These are phyloP conservation scores for Simplicillium aogashimaense DNA, from an alignment of 2,329 filamentous ascomycete species.

Conservation along the genomic window DNA sequence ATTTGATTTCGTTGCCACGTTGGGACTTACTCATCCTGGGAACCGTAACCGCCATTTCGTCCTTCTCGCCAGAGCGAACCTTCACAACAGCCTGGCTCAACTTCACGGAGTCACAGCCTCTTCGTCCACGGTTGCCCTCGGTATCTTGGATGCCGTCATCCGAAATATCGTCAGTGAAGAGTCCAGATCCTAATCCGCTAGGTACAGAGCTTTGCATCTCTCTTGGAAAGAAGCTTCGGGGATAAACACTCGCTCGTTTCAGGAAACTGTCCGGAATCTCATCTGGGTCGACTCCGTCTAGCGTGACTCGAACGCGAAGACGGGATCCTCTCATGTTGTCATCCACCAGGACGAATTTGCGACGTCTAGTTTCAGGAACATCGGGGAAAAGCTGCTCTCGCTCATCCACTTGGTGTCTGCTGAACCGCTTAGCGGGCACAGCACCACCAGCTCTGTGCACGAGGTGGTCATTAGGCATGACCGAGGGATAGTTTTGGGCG, in stretches of 20 bases:
- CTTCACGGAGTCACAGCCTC: conserved; percentile 22
- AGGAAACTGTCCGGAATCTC: conserved; percentile 96
- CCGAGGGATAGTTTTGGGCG: conserved; percentile 10
- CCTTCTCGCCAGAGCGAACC: conserved; percentile 58
- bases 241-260: conserved; percentile 80
- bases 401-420: conserved; percentile 39
- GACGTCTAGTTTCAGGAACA: conserved; percentile 79
- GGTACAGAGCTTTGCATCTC: conserved; percentile 86
- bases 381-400: conserved; percentile 73
- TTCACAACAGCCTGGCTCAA: conserved; percentile 36
- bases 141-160: conserved; percentile 44
- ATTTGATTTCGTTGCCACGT: conserved; percentile 72
- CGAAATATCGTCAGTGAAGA: conserved; percentile 58
- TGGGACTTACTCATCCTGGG: conserved; percentile 61
- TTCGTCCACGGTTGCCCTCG: conserved; percentile 31
- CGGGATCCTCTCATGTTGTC: conserved; percentile 73
- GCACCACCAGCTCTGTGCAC: conserved; percentile 16
- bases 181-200: conserved; percentile 62
- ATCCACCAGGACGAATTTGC: conserved; percentile 94
- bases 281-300: conserved; percentile 89
- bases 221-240: conserved; percentile 81
- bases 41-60: conserved; percentile 62
- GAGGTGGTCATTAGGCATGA: no score
- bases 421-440: conserved; percentile 24
- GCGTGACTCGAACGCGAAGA: conserved; percentile 79